Evolutionary conservation across 129 eudicot genomes (phyloP).

Genomic region (Ambrosia trifida): DNA sequence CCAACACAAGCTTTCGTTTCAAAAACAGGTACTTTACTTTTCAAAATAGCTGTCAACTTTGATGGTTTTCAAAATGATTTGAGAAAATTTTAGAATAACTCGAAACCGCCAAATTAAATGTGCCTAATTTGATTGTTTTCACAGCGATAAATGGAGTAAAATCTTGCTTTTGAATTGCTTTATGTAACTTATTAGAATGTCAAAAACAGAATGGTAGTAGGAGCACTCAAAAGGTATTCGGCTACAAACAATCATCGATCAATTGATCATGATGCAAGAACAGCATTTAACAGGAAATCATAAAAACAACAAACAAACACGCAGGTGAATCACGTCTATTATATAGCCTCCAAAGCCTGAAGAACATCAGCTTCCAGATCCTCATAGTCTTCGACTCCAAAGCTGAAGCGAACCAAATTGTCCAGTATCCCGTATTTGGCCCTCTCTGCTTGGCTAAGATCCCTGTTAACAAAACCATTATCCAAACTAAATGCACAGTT

Average conservation of each 20-base stretch:
- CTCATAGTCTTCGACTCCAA: constrained; percentile 81
- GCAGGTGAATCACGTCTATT: constrained; percentile 49
- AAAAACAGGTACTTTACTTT: no score
- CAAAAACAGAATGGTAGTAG: constrained; percentile 19
- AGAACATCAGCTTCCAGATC: constrained; percentile 73
- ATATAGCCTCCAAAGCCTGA: constrained; percentile 81
- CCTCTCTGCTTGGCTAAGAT: constrained; percentile 67
- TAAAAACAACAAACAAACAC: constrained; percentile 20
- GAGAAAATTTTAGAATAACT: no score
- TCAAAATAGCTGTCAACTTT: no score
- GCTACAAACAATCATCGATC: neutral
- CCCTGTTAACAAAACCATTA: constrained; percentile 48
- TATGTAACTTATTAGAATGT: neutral
- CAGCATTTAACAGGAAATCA: neutral
- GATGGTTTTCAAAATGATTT: no score
- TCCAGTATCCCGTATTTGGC: constrained; percentile 82
- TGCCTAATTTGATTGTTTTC: no score
- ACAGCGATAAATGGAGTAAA: neutral
- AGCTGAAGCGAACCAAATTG: constrained; percentile 88
- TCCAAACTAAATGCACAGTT: neutral
- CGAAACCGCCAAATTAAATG: no score
- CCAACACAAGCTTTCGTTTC: no score
- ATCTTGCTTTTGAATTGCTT: constrained; percentile 16
- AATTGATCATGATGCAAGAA: neutral
- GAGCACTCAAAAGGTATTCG: constrained; percentile 13